These are phyloP conservation scores for Sphagnum magellanicum DNA, from an alignment of 228 moss, liverwort and hornwort genomes.

Conservation along the genomic window DNA sequence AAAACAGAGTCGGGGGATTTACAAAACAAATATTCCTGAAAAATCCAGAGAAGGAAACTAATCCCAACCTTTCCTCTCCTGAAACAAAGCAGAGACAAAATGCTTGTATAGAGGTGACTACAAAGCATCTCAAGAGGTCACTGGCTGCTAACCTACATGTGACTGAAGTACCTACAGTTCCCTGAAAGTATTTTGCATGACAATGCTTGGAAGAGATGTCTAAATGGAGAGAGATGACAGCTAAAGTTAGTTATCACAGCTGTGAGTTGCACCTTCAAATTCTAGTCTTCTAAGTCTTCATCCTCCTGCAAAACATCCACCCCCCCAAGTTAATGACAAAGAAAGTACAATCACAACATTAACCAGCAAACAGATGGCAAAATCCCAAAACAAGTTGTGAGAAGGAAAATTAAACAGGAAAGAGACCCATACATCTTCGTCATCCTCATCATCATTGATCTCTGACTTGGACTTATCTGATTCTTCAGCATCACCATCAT, in stretches of 20 bases:
- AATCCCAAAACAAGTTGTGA: not conserved
- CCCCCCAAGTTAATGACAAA: constrained; percentile 41
- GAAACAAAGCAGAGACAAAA: constrained; percentile 8
- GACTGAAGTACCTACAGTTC: constrained; percentile 23
- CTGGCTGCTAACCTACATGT: constrained; percentile 15
- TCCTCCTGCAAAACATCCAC: constrained; percentile 72
- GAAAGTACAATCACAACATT: not conserved
- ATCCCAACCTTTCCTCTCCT: constrained; percentile 30
- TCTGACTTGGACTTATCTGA: constrained; percentile 99
- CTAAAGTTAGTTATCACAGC: constrained; percentile 8
- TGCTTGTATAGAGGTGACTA: constrained; percentile 10
- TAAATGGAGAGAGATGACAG: constrained; percentile 6
- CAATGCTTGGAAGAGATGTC: constrained; percentile 14
- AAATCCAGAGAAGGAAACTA: constrained; percentile 32
- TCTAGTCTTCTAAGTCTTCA: constrained; percentile 83
- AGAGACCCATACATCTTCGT: constrained; percentile 43
- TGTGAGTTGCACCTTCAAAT: constrained; percentile 41
- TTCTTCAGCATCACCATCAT: constrained; percentile 62
- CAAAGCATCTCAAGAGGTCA: constrained; percentile 12
- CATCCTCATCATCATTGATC: constrained; percentile 94
- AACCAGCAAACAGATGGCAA: too few species aligned
- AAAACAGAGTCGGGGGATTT: not conserved
- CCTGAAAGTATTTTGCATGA: constrained; percentile 37
- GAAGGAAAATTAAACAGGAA: too few species aligned
- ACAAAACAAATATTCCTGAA: constrained; percentile 61